These are phyloP conservation scores for Rhypophila decipiens DNA, from an alignment of 495 filamentous ascomycete genomes.

Conservation along the genomic window DNA sequence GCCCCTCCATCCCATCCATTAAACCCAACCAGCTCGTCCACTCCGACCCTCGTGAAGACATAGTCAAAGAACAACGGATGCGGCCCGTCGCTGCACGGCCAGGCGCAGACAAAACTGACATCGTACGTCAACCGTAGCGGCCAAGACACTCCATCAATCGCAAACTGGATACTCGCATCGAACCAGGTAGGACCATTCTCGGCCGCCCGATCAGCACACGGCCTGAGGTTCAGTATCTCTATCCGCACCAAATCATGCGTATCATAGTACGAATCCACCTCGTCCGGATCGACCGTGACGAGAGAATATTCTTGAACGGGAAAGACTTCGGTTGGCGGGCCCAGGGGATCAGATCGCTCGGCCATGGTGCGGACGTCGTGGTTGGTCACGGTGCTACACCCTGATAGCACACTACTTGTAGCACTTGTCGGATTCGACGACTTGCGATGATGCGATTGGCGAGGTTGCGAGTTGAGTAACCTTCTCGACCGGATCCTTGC, in stretches of 20 bases:
- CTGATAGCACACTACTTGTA: background rate
- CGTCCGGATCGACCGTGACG: conserved; percentile 42
- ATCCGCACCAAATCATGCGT: conserved; percentile 52
- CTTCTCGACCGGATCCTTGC: conserved; percentile 51
- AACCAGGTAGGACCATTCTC: conserved; percentile 38
- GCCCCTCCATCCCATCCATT: conserved; percentile 48
- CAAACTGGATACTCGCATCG: conserved; percentile 61
- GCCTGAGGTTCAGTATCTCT: conserved; percentile 53
- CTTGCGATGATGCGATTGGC: too few relatives aligned
- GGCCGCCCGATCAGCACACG: background rate
- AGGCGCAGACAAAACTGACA: conserved; percentile 59
- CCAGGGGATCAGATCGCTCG: conserved; percentile 58
- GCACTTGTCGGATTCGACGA: too few relatives aligned
- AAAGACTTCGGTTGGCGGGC: conserved; percentile 49
- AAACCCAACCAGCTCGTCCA: conserved; percentile 54
- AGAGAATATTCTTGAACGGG: conserved; percentile 58
- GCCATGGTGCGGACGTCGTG: conserved; percentile 53
- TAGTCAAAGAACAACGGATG: conserved; percentile 68
- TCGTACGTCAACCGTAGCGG: conserved; percentile 57
- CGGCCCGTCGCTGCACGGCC: conserved; percentile 61
- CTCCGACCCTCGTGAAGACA: conserved; percentile 44
- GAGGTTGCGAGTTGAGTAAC: conserved; percentile 30
- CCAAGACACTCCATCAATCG: conserved; percentile 57
- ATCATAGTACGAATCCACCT: conserved; percentile 33
- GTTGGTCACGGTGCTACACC: conserved; percentile 34